phyloP scores from a whole-genome alignment of 495 filamentous ascomycete species.

The Letharia lupina region DNA sequence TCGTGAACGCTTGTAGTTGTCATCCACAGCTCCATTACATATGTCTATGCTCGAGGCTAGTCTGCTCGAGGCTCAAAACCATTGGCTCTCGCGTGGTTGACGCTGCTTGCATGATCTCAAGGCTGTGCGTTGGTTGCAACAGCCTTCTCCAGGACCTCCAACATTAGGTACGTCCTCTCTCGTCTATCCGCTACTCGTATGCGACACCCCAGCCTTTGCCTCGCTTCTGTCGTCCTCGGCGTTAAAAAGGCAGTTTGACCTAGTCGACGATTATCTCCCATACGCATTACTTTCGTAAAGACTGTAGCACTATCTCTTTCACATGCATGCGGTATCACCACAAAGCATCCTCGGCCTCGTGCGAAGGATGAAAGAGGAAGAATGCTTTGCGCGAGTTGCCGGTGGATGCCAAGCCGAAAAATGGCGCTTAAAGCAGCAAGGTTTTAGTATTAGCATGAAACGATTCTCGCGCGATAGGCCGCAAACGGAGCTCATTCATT shows the following conservation, averaged over 20 bases:
- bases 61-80: neutral
- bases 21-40: neutral
- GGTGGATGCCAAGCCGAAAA: conserved; percentile 5
- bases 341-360: neutral
- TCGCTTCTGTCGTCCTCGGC: neutral
- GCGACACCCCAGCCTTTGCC: neutral
- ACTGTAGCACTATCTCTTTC: neutral
- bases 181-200: neutral
- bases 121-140: neutral
- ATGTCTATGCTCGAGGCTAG: neutral
- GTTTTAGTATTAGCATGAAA: conserved; percentile 5
- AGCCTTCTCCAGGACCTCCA: neutral
- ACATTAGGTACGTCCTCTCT: neutral
- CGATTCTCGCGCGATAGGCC: conserved; percentile 11
- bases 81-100: neutral
- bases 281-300: neutral
- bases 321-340: neutral
- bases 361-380: neutral
- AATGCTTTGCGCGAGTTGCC: neutral
- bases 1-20: neutral
- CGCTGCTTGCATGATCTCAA: neutral
- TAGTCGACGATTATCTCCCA: neutral
- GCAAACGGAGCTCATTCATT: conserved; percentile 1
- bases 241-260: neutral
- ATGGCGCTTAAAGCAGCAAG: conserved; percentile 14